A percentile compares a stretch with the other conserved stretches of the same genome.
phyloP scores from a whole-genome alignment of 768 basidiomycete genomes.

The Collybia sp. region DNA sequence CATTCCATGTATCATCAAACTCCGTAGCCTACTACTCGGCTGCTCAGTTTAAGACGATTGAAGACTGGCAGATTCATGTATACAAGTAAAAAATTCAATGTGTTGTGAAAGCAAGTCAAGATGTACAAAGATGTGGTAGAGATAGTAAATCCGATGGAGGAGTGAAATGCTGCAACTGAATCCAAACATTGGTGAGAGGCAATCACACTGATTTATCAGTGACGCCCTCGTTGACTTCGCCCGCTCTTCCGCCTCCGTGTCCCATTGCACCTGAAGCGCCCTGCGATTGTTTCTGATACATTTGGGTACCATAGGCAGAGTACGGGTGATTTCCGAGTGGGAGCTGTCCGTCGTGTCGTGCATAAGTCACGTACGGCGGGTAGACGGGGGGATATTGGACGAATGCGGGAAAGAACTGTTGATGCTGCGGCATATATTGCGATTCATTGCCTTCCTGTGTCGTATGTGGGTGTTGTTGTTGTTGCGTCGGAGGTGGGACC shows the following conservation, averaged over 20 bases:
- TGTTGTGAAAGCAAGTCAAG: neutral
- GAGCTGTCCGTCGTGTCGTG: slow-evolving; percentile 22
- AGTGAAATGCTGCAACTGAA: slow-evolving; percentile 6
- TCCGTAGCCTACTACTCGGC: no score
- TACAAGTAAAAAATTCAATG: neutral
- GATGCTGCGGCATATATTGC: slow-evolving; percentile 13
- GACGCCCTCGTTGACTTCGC: slow-evolving; percentile 16
- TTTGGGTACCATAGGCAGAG: slow-evolving; percentile 11
- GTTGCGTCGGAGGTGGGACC: slow-evolving; percentile 11
- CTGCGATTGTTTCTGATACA: slow-evolving; percentile 14
- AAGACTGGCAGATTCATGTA: neutral
- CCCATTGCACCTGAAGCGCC: slow-evolving; percentile 11
- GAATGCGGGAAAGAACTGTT: slow-evolving; percentile 15
- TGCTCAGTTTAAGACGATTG: no score
- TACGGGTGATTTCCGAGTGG: slow-evolving; percentile 17
- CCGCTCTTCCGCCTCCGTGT: slow-evolving; percentile 4
- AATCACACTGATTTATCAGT: slow-evolving; percentile 17
- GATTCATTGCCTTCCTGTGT: slow-evolving; percentile 11
- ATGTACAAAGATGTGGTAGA: neutral
- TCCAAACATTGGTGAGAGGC: neutral
- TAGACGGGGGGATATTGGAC: slow-evolving; percentile 13
- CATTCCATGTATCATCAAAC: no score
- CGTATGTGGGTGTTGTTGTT: slow-evolving; percentile 9
- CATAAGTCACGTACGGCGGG: slow-evolving; percentile 14
- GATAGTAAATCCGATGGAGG: no score